phyloP scores from a whole-genome alignment of 306 rosid species.

The Canavalia ensiformis region DNA sequence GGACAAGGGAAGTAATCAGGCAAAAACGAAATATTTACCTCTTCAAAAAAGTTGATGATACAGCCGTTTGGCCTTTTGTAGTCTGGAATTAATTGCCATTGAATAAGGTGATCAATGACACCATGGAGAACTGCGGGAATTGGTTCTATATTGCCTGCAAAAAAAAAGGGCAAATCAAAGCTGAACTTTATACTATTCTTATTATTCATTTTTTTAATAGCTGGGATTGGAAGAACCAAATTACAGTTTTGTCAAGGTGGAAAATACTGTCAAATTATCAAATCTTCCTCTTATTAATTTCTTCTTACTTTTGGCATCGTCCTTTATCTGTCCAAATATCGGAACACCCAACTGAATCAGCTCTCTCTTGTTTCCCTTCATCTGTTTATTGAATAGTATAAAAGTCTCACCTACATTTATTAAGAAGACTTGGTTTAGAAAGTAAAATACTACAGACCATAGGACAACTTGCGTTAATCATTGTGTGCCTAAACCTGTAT shows the following conservation, averaged over 20 bases:
- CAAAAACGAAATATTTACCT: conserved; percentile 64
- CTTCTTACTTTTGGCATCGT: conserved; percentile 64
- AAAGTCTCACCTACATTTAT: conserved; percentile 80
- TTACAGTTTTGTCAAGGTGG: conserved; percentile 10
- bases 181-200: conserved; percentile 20
- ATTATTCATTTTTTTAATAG: neutral
- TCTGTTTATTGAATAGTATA: conserved; percentile 82
- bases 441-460: neutral
- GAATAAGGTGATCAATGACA: conserved; percentile 89
- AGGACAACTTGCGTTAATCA: neutral
- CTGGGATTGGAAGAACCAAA: conserved; percentile 18
- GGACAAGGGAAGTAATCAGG: conserved; percentile 35
- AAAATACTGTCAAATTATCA: conserved; percentile 20
- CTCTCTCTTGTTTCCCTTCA: conserved; percentile 94
- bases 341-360: conserved; percentile 90
- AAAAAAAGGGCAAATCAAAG: neutral
- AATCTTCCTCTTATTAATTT: conserved; percentile 42
- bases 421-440: conserved; percentile 45
- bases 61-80: conserved; percentile 93
- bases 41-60: conserved; percentile 87
- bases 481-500: conserved; percentile 25
- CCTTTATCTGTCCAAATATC: conserved; percentile 79
- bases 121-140: conserved; percentile 76
- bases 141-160: conserved; percentile 78
- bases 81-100: conserved; percentile 90